Base-by-base conservation (phyloP, 306 rosid genomes). In the Pterocarpus macrocarpus region DNA sequence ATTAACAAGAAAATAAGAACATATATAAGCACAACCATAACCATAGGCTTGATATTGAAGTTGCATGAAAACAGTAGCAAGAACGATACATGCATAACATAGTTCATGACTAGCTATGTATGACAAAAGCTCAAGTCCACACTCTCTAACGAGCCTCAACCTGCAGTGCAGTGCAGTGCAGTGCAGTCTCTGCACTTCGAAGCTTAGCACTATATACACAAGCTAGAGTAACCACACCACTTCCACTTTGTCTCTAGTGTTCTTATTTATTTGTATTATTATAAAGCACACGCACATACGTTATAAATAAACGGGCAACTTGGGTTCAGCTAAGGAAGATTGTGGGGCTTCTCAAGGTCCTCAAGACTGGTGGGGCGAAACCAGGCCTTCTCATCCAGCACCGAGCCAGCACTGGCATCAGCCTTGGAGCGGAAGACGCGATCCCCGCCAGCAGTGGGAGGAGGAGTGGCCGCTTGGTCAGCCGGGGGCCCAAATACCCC, bases 321-420 rank as follows among this genome's bases (percentile, higher is more conserved):
- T 22, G 28, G 28, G 28, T 22, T 22, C 28, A 22, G 28, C 8
- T 55, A 65, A 61, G 75, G 81, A 62, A 55, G 80, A 11, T 43
- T 43, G 88, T 87, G 80, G 41, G 98, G 98, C 90, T 90, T 96
- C 94, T 96, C 99, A 79, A 89, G 79, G 88, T 96, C 99, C 97
- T 96, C 99, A 0, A 96, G 83, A 57, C 96, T 79, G 30, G 89
- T 82, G 15, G 92, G 99, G 65, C 98, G 98, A 66, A 92, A 96
- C 98, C 98, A 96, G 64, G 97, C 99, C 89, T 85, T 87, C 87
- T 90, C 91, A 90, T 96, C 97, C 65, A 90, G 77, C 65, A 81
- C 99, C 0, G 91, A 84, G 30, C 69, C 73, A 4, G 45, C 81
- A 36, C 82, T 68, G 34, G 73, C 83, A 71, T 80, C 43, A 2